Percentiles rank a stretch among this genome's conserved stretches.
phyloP scores from a whole-genome alignment of 441 rosid genomes.

The Kokia cookei region DNA sequence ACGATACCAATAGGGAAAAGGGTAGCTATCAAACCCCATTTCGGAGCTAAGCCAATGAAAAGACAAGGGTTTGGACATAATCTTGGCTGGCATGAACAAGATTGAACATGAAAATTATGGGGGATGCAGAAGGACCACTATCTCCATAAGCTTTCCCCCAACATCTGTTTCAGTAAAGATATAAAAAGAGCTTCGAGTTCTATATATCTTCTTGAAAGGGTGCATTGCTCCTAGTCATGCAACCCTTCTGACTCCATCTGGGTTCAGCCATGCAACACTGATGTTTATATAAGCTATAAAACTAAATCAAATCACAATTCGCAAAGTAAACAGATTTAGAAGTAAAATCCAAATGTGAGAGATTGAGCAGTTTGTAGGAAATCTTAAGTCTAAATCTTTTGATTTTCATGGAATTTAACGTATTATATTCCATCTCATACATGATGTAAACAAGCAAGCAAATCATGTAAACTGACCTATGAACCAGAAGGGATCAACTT shows the following conservation, averaged over 20 bases:
- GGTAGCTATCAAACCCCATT: neutral
- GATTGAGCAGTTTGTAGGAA: neutral
- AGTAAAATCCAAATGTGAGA: neutral
- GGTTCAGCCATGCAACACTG: neutral
- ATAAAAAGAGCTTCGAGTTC: slow-evolving; percentile 23
- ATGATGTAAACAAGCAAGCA: neutral
- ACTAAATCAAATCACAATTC: neutral
- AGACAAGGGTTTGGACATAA: neutral
- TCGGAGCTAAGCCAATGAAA: neutral
- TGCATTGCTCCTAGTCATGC: slow-evolving; percentile 16
- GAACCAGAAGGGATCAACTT: slow-evolving; percentile 3
- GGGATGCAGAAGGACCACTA: neutral
- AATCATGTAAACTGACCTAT: slow-evolving; percentile 1
- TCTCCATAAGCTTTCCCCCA: slow-evolving; percentile 1
- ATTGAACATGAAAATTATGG: neutral
- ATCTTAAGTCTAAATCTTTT: neutral
- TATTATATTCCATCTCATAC: neutral
- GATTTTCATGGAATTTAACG: neutral
- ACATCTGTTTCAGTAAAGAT: slow-evolving; percentile 23
- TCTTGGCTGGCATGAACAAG: neutral
- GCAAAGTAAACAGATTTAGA: neutral
- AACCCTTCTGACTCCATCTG: neutral
- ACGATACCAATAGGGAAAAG: neutral
- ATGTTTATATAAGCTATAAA: neutral
- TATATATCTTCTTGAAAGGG: slow-evolving; percentile 21